Percentiles rank a stretch among this genome's conserved stretches.
phyloP scores from a whole-genome alignment of 2,329 filamentous ascomycete genomes.

The Colletotrichum sp. region DNA sequence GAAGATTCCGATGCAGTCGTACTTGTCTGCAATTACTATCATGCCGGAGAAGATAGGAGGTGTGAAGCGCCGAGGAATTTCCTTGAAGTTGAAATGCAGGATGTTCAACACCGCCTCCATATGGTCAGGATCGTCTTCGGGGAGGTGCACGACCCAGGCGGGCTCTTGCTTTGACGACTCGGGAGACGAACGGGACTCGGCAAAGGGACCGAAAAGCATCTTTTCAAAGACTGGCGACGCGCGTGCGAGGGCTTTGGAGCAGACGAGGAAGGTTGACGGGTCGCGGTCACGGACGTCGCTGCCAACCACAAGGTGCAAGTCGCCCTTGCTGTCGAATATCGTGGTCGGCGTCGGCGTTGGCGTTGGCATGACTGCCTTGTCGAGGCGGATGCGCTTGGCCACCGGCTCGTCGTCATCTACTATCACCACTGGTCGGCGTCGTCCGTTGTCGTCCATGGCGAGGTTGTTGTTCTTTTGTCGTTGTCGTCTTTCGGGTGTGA shows the following conservation, averaged over 20 bases:
- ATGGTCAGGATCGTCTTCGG: conserved; percentile 31
- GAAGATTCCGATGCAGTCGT: too few relatives aligned
- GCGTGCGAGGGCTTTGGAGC: conserved; percentile 27
- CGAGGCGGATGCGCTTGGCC: not conserved
- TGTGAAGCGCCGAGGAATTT: too few relatives aligned
- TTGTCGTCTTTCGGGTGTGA: not conserved
- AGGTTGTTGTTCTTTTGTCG: not conserved
- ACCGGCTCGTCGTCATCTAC: not conserved
- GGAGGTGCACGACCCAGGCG: conserved; percentile 30
- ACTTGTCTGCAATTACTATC: too few relatives aligned
- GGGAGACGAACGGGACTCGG: conserved; percentile 15
- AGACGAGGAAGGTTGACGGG: conserved; percentile 22
- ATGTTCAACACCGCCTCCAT: conserved; percentile 32
- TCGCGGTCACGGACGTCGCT: not conserved
- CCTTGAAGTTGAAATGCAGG: too few relatives aligned
- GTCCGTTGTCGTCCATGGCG: not conserved
- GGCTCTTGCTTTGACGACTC: not conserved
- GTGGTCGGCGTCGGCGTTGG: not conserved
- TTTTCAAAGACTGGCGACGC: conserved; percentile 29
- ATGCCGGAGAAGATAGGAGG: too few relatives aligned
- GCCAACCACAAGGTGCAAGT: not conserved
- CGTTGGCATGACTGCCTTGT: not conserved
- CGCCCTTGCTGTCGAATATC: not conserved
- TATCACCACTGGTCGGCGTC: not conserved
- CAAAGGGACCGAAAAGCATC: conserved; percentile 30